These are phyloP conservation scores for Coccinonectria pachysandricola DNA, from an alignment of 2,329 filamentous ascomycete genomes.

Conservation along the genomic window DNA sequence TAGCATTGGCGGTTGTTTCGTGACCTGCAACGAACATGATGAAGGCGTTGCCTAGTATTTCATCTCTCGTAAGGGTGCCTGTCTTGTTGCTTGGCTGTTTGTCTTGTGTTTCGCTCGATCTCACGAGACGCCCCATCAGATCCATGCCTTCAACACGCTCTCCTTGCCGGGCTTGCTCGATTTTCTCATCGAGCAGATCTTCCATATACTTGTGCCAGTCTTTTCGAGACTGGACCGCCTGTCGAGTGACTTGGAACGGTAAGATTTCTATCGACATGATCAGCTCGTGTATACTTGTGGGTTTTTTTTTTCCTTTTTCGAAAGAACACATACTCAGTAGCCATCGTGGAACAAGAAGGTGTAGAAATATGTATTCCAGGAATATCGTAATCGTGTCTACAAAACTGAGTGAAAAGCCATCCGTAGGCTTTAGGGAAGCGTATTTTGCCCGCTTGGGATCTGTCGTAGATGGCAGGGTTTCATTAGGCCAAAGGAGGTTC, in stretches of 20 bases:
- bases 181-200: conserved; percentile 55
- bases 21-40: conserved; percentile 64
- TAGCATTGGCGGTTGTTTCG: conserved; percentile 67
- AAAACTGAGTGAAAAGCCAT: conserved; percentile 55
- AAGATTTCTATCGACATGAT: conserved; percentile 24
- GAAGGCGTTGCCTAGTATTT: conserved; percentile 65
- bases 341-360: conserved; percentile 50
- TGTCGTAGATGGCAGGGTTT: conserved; percentile 34
- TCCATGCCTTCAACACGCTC: conserved; percentile 36
- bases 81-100: conserved; percentile 10
- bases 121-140: conserved; percentile 40
- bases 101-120: conserved; percentile 23
- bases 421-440: conserved; percentile 32
- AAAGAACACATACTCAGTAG: conserved; percentile 34
- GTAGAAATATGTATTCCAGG: conserved; percentile 52
- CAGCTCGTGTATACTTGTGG: conserved; percentile 4
- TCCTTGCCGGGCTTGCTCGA: conserved; percentile 28
- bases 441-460: conserved; percentile 40
- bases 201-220: conserved; percentile 63
- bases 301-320: not conserved
- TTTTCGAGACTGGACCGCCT: conserved; percentile 41
- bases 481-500: conserved; percentile 50
- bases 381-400: conserved; percentile 50
- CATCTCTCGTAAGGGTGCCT: conserved; percentile 43
- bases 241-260: conserved; percentile 40